Conservation (phyloP, 2,329 filamentous ascomycete species). For the Beauveria varroae region DNA sequence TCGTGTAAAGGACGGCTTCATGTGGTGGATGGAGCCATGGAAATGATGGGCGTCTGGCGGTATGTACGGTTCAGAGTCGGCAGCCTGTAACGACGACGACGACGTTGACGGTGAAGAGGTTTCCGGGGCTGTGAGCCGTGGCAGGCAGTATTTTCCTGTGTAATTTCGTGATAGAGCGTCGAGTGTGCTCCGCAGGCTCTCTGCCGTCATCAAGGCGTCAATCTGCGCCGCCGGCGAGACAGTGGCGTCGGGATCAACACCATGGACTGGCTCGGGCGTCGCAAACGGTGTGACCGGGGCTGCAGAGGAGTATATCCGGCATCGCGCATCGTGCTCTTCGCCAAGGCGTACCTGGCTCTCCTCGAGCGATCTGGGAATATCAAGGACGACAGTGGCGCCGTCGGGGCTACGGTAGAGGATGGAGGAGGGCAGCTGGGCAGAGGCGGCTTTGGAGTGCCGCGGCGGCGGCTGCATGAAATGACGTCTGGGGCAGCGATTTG, state of each 20-base stretch:
- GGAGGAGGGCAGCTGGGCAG: slow-evolving; percentile 16
- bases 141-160: slow-evolving; percentile 38
- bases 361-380: slow-evolving; percentile 64
- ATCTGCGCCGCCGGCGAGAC: slow-evolving; percentile 39
- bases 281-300: slow-evolving; percentile 38
- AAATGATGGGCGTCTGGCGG: slow-evolving; percentile 39
- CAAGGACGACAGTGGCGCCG: slow-evolving; percentile 50
- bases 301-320: slow-evolving; percentile 37
- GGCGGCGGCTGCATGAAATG: not conserved
- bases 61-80: slow-evolving; percentile 21
- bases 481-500: not conserved
- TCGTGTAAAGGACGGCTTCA: slow-evolving; percentile 32
- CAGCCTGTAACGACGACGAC: not conserved
- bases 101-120: slow-evolving; percentile 2
- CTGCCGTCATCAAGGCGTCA: slow-evolving; percentile 46
- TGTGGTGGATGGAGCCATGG: slow-evolving; percentile 38
- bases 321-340: slow-evolving; percentile 19
- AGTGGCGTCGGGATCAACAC: slow-evolving; percentile 11
- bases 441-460: not conserved
- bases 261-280: slow-evolving; percentile 38
- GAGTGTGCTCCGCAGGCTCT: slow-evolving; percentile 38
- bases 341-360: slow-evolving; percentile 49
- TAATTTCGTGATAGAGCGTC: slow-evolving; percentile 20
- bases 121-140: slow-evolving; percentile 26
- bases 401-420: slow-evolving; percentile 26